phyloP scores from a whole-genome alignment of 441 rosid species.

The Erysimum cheiri region DNA sequence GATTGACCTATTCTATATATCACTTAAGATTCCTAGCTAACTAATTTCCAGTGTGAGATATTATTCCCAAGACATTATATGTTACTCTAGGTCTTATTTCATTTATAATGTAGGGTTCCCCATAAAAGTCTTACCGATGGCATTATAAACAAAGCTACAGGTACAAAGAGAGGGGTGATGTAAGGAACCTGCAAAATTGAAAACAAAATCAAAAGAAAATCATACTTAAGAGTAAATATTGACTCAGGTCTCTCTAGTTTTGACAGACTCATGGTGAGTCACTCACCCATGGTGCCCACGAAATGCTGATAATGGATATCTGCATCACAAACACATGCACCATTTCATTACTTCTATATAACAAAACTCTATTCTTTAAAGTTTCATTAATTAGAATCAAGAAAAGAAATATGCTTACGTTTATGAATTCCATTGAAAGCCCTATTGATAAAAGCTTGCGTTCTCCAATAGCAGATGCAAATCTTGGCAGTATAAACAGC shows the following conservation, averaged over 20 bases:
- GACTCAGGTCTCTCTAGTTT: slow-evolving; percentile 13
- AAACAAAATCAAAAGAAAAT: neutral
- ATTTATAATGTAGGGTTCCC: neutral
- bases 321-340: slow-evolving; percentile 46
- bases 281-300: slow-evolving; percentile 83
- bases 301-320: slow-evolving; percentile 66
- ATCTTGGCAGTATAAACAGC: slow-evolving; percentile 73
- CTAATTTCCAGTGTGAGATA: neutral
- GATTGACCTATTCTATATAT: neutral
- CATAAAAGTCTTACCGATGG: slow-evolving; percentile 69
- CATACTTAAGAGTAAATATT: slow-evolving; percentile 8
- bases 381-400: neutral
- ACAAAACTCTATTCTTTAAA: neutral
- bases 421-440: slow-evolving; percentile 54
- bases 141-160: slow-evolving; percentile 49
- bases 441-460: slow-evolving; percentile 74
- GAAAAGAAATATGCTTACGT: slow-evolving; percentile 48
- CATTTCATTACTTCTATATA: neutral
- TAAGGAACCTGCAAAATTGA: slow-evolving; percentile 73
- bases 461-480: slow-evolving; percentile 66
- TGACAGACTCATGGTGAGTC: neutral
- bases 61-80: neutral
- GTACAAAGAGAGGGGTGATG: slow-evolving; percentile 48
- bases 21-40: neutral
- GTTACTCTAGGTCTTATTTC: neutral